Conservation (phyloP, 164 flowering plant species). For the Taxillus chinensis region DNA sequence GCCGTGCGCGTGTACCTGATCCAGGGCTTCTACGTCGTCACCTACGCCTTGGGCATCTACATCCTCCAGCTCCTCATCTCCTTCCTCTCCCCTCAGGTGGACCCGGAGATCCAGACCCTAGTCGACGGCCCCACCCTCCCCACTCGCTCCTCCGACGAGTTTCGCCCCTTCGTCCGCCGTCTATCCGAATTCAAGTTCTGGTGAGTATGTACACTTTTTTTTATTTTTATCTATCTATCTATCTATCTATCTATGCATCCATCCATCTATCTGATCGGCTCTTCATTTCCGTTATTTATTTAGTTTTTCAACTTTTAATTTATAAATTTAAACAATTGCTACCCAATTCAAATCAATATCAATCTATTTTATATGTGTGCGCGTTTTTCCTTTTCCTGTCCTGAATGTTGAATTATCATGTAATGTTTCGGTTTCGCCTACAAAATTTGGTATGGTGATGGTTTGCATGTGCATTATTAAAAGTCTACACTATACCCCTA, state of each 20-base stretch:
- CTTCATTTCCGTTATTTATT: no score
- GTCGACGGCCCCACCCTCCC: slow-evolving; percentile 37
- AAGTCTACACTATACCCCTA: no score
- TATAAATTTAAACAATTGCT: no score
- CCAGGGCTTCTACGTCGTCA: slow-evolving; percentile 40
- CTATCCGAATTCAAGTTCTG: slow-evolving; percentile 56
- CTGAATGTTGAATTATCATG: not conserved
- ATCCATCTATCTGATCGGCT: no score
- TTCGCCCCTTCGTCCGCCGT: slow-evolving; percentile 50
- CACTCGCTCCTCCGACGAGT: slow-evolving; percentile 38
- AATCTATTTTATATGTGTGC: no score
- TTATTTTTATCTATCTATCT: not conserved
- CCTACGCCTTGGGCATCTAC: slow-evolving; percentile 50
- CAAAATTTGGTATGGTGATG: no score
- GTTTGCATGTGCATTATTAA: no score
- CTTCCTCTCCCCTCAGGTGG: slow-evolving; percentile 51
- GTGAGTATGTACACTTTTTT: slow-evolving; percentile 10
- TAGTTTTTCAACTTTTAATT: no score
- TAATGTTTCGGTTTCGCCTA: no score
- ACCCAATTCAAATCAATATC: no score
- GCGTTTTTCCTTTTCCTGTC: not conserved
- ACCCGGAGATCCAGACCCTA: slow-evolving; percentile 33
- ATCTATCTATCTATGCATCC: not conserved
- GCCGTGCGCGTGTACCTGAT: slow-evolving; percentile 35
- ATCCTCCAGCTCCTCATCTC: slow-evolving; percentile 43